Conservation (phyloP, 2,329 filamentous ascomycete species). For the Neonectria hederae region DNA sequence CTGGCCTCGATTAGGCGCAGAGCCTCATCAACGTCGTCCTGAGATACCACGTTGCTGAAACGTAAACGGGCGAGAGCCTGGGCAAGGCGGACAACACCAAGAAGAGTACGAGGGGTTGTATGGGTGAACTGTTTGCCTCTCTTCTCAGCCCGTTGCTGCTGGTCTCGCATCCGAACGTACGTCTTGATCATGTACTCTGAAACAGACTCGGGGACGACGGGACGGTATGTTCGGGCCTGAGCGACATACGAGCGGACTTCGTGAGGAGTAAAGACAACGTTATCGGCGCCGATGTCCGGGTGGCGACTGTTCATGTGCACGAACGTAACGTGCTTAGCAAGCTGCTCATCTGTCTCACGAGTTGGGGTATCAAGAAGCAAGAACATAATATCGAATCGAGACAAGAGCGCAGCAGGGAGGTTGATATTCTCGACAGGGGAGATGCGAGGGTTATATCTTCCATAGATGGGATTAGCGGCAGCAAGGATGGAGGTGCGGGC, state of each 20-base stretch:
- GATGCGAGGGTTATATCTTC: conserved; percentile 96
- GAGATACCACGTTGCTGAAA: conserved; percentile 84
- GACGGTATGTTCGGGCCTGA: conserved; percentile 88
- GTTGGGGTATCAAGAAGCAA: conserved; percentile 94
- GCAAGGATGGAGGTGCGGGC: conserved; percentile 95
- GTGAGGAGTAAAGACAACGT: conserved; percentile 85
- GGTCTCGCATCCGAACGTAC: conserved; percentile 92
- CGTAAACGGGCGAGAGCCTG: conserved; percentile 93
- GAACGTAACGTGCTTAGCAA: conserved; percentile 93
- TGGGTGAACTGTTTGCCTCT: conserved; percentile 93
- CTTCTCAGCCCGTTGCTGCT: conserved; percentile 90
- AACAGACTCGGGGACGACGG: conserved; percentile 83
- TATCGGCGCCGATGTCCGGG: conserved; percentile 72
- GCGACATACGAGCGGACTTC: conserved; percentile 98
- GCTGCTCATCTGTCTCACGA: conserved; percentile 88
- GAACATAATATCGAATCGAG: conserved; percentile 97
- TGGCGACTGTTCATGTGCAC: conserved; percentile 98
- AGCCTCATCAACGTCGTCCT: conserved; percentile 96
- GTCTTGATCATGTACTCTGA: conserved; percentile 98
- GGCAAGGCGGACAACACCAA: conserved; percentile 90
- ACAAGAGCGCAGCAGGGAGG: conserved; percentile 93
- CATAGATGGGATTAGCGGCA: conserved; percentile 96
- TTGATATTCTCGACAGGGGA: conserved; percentile 99
- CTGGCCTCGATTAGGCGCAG: conserved; percentile 90
- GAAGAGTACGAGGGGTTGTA: conserved; percentile 90